These are phyloP conservation scores for Basidiobolus meristosporus DNA, from an alignment of 371 early-diverging fungal genomes.

Conservation along the genomic window DNA sequence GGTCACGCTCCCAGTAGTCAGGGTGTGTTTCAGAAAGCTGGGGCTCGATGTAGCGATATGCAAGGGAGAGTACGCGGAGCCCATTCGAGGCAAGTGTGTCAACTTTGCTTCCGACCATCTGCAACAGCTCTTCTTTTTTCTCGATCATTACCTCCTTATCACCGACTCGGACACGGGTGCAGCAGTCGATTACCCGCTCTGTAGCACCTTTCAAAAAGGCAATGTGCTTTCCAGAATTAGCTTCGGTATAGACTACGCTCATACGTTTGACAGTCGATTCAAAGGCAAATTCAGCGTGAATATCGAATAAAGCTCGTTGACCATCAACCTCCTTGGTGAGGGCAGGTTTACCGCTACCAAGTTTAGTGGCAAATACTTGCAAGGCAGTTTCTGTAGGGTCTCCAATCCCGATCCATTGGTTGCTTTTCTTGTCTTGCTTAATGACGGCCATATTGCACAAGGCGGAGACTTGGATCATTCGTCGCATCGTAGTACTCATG, in stretches of 20 bases:
- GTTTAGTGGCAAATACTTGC: constrained; percentile 49
- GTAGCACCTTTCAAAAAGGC: constrained; percentile 44
- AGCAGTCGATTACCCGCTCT: constrained; percentile 43
- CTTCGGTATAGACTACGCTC: constrained; percentile 53
- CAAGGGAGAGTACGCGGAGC: constrained; percentile 32
- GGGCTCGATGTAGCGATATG: constrained; percentile 19
- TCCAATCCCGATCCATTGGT: constrained; percentile 50
- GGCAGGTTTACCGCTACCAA: constrained; percentile 31
- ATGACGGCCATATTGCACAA: constrained; percentile 59
- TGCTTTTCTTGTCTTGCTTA: constrained; percentile 22
- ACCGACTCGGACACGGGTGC: constrained; percentile 24
- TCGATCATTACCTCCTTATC: constrained; percentile 10
- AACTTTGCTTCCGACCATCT: constrained; percentile 6
- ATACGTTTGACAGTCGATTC: constrained; percentile 81
- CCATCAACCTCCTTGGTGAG: constrained; percentile 11
- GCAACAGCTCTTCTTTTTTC: constrained; percentile 8
- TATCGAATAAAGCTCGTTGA: constrained; percentile 16
- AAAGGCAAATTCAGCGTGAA: constrained; percentile 35
- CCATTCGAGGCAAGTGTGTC: constrained; percentile 13
- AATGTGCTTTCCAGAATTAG: constrained; percentile 7
- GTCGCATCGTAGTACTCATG: not conserved
- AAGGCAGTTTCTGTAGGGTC: constrained; percentile 68
- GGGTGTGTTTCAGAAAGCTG: constrained; percentile 3
- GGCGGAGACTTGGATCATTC: constrained; percentile 19
- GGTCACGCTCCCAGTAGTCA: constrained; percentile 19